Base-by-base conservation (phyloP, 2,329 filamentous ascomycete genomes). In the Aspergillus fructus region DNA sequence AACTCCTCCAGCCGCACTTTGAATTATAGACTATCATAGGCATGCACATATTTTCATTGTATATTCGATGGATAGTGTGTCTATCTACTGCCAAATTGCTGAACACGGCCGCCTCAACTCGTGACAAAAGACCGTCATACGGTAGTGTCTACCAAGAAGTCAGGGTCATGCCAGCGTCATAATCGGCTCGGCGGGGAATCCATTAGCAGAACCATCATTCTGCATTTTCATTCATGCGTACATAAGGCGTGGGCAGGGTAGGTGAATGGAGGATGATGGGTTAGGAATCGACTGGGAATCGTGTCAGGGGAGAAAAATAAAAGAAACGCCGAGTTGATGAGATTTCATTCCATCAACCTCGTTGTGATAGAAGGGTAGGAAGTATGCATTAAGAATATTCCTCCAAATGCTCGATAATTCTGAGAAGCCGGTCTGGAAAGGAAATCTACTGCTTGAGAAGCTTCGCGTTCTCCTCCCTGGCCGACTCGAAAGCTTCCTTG, bases 401-500 rank as follows among this genome's bases (percentile, higher is more conserved):
- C 56, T 61, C 55, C 59, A 51, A 53, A 57, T 24, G 15, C 45
- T 55, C 41, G 30, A 27, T 23, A 48, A 47, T 19, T 19, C 46
- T 42, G 37, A 11, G 33, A 49, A 45, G 33, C 39, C 23, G 43
- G 30, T 37, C 43, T 34, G n/a, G 15, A 12, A 4, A 46, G 27
- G 27, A 19, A 19, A n/a, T 68, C 66, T 71, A 71, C 64, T 78
- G 73, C 75, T 83, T 80, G 81, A 97, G 96, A 58, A 96, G 82
- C 65, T 85, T 86, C 83, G 94, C 92, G 79, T 97, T 99, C 75
- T 96, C 92, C 81, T 93, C 87, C 82, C 97, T 93, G 54, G 94
- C 93, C 83, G 96, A 92, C 81, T 96, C 87, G 82, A 97, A 97
- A 56, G 91, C 88, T 65, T 97, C 93, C 85, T 97, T 97, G 87